These are phyloP conservation scores for Syncephalastrum contaminatum DNA, from an alignment of 371 early-diverging fungal species.

Conservation along the genomic window DNA sequence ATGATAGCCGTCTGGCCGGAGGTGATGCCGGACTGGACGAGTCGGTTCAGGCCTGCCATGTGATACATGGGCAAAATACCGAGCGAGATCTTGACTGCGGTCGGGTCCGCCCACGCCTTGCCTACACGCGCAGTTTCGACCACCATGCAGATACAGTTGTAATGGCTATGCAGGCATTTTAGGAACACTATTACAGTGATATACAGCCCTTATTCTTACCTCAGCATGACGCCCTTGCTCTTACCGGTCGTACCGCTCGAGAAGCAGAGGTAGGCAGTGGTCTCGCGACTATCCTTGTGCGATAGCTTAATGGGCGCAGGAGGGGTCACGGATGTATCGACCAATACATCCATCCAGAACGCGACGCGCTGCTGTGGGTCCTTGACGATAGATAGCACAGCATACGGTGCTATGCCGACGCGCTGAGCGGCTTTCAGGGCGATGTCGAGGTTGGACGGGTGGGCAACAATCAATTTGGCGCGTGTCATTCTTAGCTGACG, in stretches of 20 bases:
- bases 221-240: constrained; percentile 21
- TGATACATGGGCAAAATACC: constrained; percentile 11
- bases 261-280: constrained; percentile 13
- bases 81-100: not conserved
- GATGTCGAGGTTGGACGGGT: constrained; percentile 29
- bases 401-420: constrained; percentile 29
- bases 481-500: constrained; percentile 64
- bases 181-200: not conserved
- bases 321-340: not conserved
- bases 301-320: constrained; percentile 3
- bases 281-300: constrained; percentile 7
- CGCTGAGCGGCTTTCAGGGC: constrained; percentile 47
- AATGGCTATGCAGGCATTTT: constrained; percentile 4
- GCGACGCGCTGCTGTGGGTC: constrained; percentile 7
- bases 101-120: not conserved
- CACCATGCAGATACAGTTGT: constrained; percentile 11
- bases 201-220: constrained; percentile 4
- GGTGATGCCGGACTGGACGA: not conserved
- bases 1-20: not conserved
- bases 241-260: constrained; percentile 23
- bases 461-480: constrained; percentile 48
- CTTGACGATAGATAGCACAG: too few species aligned
- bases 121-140: constrained; percentile 1
- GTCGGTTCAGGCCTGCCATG: not conserved
- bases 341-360: constrained; percentile 6